Evolutionary conservation across 2,329 filamentous ascomycete species (phyloP).

Genomic region (Cercospora beticola): DNA sequence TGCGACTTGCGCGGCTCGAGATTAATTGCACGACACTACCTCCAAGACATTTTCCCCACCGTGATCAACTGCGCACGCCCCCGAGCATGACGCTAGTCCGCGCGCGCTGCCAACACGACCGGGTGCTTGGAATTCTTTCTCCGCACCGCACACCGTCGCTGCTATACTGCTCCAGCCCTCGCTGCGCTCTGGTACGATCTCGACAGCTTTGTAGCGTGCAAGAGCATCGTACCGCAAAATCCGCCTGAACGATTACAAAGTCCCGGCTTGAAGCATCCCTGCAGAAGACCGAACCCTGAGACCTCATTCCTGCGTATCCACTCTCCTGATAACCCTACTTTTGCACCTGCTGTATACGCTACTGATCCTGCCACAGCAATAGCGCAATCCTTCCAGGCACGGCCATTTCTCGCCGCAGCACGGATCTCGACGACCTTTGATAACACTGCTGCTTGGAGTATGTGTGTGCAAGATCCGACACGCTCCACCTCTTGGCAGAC

Average conservation of each 20-base stretch:
- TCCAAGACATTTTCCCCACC: not conserved
- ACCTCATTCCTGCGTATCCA: conserved; percentile 1
- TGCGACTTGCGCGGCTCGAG: not conserved
- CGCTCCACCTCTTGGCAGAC: not conserved
- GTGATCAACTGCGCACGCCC: not conserved
- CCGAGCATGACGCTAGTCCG: not conserved
- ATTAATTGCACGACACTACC: not conserved
- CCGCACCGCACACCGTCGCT: not conserved
- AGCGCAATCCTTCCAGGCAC: not conserved
- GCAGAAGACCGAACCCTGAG: not conserved
- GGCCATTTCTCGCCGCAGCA: not conserved
- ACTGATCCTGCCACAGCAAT: not conserved
- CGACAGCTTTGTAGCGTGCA: not conserved
- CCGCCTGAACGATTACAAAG: not conserved
- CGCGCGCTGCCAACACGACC: not conserved
- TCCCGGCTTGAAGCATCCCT: not conserved
- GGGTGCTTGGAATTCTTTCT: not conserved
- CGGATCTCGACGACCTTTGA: not conserved
- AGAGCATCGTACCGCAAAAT: not conserved
- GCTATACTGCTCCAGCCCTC: not conserved
- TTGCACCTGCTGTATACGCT: not conserved
- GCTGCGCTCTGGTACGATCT: not conserved
- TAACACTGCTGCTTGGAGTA: not conserved
- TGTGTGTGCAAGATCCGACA: not conserved
- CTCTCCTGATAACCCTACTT: not conserved